phyloP scores from a whole-genome alignment of 768 basidiomycete species.

The Suillus subaureus region DNA sequence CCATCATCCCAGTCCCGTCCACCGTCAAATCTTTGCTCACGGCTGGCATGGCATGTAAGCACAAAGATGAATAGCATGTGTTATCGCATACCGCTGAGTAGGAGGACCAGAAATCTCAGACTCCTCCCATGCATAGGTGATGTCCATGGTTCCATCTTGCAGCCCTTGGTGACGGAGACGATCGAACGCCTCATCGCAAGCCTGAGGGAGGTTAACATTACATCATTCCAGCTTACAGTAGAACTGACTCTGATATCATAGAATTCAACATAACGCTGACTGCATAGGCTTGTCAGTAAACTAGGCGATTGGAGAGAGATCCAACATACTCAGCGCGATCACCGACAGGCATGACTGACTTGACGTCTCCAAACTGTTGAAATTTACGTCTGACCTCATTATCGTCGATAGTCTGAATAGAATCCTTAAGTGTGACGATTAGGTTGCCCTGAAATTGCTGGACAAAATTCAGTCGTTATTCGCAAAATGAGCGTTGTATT shows the following conservation, averaged over 20 bases:
- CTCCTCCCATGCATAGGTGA: conserved; percentile 84
- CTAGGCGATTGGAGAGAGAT: background rate
- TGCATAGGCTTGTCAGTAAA: conserved; percentile 33
- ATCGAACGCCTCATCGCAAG: conserved; percentile 79
- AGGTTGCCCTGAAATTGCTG: conserved; percentile 85
- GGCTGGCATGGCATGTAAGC: conserved; percentile 20
- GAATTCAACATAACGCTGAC: conserved; percentile 91
- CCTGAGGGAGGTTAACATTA: conserved; percentile 43
- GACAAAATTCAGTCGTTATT: conserved; percentile 15
- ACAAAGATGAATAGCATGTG: background rate
- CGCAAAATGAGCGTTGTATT: background rate
- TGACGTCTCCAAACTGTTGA: conserved; percentile 89
- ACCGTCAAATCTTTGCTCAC: conserved; percentile 38
- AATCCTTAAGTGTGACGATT: conserved; percentile 75
- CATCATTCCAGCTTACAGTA: background rate
- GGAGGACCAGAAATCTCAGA: conserved; percentile 53
- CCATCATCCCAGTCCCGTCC: conserved; percentile 52
- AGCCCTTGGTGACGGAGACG: conserved; percentile 74
- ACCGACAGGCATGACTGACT: conserved; percentile 66
- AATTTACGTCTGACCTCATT: conserved; percentile 85
- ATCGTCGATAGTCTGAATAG: conserved; percentile 76
- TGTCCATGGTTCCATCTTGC: conserved; percentile 88
- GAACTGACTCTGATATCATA: conserved; percentile 80
- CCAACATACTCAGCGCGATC: conserved; percentile 61
- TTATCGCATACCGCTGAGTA: conserved; percentile 39